These are phyloP conservation scores for Podospora appendiculata DNA, from an alignment of 495 filamentous ascomycete genomes.

Conservation along the genomic window DNA sequence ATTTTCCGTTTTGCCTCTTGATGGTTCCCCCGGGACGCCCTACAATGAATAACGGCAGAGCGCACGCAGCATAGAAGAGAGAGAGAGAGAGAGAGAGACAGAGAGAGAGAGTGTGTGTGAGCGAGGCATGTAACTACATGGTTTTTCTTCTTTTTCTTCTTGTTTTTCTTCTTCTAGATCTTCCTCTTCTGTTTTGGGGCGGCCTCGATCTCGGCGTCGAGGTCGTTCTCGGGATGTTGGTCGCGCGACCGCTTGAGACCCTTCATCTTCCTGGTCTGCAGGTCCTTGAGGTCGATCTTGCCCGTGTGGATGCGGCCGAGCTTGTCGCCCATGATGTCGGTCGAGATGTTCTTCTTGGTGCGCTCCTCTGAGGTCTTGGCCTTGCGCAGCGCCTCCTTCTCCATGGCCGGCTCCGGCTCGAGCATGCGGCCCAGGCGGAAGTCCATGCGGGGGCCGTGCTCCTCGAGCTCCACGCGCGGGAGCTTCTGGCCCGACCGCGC, in stretches of 20 bases:
- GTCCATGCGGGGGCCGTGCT: conserved; percentile 93
- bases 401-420: conserved; percentile 63
- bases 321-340: conserved; percentile 91
- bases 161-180: background rate
- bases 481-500: conserved; percentile 79
- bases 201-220: conserved; percentile 5
- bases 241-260: conserved; percentile 76
- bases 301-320: conserved; percentile 86
- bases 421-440: conserved; percentile 78
- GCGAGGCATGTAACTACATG: too few species aligned
- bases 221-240: conserved; percentile 12
- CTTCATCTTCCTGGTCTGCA: conserved; percentile 99
- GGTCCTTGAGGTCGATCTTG: conserved; percentile 75
- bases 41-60: too few species aligned
- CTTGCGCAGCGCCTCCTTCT: conserved; percentile 88
- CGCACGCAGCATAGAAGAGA: too few species aligned
- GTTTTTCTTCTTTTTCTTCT: too few species aligned
- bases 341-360: conserved; percentile 92
- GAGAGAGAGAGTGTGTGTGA: too few species aligned
- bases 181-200: conserved; percentile 16
- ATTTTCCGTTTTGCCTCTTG: too few species aligned
- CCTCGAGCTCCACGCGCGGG: conserved; percentile 85
- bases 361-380: conserved; percentile 65
- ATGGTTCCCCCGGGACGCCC: too few species aligned
- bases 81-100: too few species aligned